These are phyloP conservation scores for Chenopodium formosanum DNA, from an alignment of 148 eudicot species.

Conservation along the genomic window DNA sequence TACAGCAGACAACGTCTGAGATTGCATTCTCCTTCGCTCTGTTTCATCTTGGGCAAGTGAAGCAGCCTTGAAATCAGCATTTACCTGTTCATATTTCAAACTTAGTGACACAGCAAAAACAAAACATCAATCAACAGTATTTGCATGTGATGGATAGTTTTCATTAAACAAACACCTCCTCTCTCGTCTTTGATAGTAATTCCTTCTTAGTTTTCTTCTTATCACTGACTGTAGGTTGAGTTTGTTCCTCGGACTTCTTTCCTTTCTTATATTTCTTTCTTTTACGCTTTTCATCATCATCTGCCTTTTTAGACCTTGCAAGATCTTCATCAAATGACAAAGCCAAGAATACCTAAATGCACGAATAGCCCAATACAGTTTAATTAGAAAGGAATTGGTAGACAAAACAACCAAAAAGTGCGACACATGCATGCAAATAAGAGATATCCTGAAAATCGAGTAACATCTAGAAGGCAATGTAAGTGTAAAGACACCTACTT, in stretches of 20 bases:
- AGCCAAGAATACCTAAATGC: constrained; percentile 67
- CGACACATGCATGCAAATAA: too few relatives aligned
- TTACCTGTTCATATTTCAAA: constrained; percentile 49
- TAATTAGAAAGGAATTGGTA: constrained; percentile 6
- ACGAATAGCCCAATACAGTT: not conserved
- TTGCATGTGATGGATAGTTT: not conserved
- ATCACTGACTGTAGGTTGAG: constrained; percentile 44
- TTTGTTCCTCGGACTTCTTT: constrained; percentile 53
- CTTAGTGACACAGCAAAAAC: not conserved
- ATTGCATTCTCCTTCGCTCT: constrained; percentile 71
- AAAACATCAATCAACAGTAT: not conserved
- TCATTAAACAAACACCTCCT: constrained; percentile 56
- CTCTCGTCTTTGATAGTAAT: constrained; percentile 62
- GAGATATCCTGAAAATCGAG: not conserved
- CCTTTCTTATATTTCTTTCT: constrained; percentile 53
- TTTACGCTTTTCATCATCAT: constrained; percentile 44
- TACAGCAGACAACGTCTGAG: constrained; percentile 72
- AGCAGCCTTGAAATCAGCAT: constrained; percentile 85
- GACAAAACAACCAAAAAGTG: not conserved
- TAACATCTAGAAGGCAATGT: not conserved
- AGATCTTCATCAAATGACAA: constrained; percentile 90
- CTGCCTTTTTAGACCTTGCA: constrained; percentile 50
- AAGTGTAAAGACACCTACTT: constrained; percentile 37
- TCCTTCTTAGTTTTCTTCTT: constrained; percentile 65
- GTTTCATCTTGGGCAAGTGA: constrained; percentile 60